phyloP scores from a whole-genome alignment of 2,329 filamentous ascomycete species.

The Venturia effusa region DNA sequence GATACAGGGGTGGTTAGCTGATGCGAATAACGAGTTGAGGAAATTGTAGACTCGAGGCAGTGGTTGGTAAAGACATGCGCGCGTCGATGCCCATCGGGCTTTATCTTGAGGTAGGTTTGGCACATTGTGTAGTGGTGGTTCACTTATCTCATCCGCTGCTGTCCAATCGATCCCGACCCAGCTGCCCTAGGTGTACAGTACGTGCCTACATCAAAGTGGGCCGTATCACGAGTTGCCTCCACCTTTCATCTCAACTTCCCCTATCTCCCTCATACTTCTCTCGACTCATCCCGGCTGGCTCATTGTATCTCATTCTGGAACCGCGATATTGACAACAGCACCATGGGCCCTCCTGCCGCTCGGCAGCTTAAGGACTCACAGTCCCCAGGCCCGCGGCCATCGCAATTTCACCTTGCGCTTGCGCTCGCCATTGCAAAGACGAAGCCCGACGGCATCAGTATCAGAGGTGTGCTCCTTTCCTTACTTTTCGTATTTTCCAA shows the following conservation, averaged over 20 bases:
- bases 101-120: too few species aligned
- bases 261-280: neutral
- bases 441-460: slow-evolving; percentile 24
- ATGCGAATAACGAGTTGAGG: slow-evolving; percentile 14
- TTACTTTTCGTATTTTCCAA: too few species aligned
- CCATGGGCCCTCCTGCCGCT: neutral
- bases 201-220: neutral
- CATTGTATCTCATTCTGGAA: neutral
- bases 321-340: neutral
- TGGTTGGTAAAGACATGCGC: too few species aligned
- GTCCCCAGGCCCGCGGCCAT: neutral
- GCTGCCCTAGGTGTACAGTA: neutral
- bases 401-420: slow-evolving; percentile 20
- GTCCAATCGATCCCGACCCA: too few species aligned
- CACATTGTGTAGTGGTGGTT: too few species aligned
- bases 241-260: neutral
- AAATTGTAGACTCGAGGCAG: slow-evolving; percentile 4
- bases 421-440: slow-evolving; percentile 27
- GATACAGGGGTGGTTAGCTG: slow-evolving; percentile 22
- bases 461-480: slow-evolving; percentile 20
- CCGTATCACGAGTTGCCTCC: neutral
- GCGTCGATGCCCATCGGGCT: too few species aligned
- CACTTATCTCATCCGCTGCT: too few species aligned
- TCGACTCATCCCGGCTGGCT: neutral
- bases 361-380: neutral